Base-by-base conservation (phyloP, 1,139 yeast genomes). In the Nematodospora anomalae region DNA sequence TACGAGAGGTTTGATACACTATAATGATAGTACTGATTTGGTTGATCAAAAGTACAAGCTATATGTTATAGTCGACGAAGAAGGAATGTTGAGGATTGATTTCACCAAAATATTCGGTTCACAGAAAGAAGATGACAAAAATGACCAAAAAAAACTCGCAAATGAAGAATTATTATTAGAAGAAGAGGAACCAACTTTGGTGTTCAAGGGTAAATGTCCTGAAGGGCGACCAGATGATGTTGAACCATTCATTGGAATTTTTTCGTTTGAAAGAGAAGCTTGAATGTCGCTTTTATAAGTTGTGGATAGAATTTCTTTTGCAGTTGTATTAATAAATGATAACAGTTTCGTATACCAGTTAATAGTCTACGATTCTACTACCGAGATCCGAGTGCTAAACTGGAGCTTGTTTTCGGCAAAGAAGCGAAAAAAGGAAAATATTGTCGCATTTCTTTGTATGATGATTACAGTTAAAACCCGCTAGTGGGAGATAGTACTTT, bases 201-300 rank as follows among this genome's bases (percentile, higher is more conserved):
- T 76, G 6, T 76, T 75, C 46, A 58, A 70, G 42, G 82, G 80
- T 0, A 64, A 63, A 38, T 74, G 77, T 44, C 80, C 81, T 1
- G 76, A 73, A 41, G 79, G 80, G 4, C 62, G 72, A 33, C 79
- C 79, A 1, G 79, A 75, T 42, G 62, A 58, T 24, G 65, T 74
- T 18, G 79, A 73, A 48, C 80, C 81, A 4, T 76, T 75, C 44
- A 75, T 76, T 30, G 82, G 82, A 1, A 75, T 76, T 11, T 74
- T 75, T 43, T 71, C 74, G 24, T 75, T 76, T 51, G 80, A 76
- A 47, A 60, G 62, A 38, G 74, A 69, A 28, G 35, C 43, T 6
- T 36, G 26, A 35, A n/a, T n/a, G n/a, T n/a, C n/a, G n/a, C n/a
- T n/a, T n/a, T n/a, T n/a, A n/a, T n/a, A n/a, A 32, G 22, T 40